Percentiles rank a stretch among this genome's conserved stretches.
Evolutionary conservation across 768 basidiomycete genomes (phyloP).

Genomic region (Psilocybe tampanensis): DNA sequence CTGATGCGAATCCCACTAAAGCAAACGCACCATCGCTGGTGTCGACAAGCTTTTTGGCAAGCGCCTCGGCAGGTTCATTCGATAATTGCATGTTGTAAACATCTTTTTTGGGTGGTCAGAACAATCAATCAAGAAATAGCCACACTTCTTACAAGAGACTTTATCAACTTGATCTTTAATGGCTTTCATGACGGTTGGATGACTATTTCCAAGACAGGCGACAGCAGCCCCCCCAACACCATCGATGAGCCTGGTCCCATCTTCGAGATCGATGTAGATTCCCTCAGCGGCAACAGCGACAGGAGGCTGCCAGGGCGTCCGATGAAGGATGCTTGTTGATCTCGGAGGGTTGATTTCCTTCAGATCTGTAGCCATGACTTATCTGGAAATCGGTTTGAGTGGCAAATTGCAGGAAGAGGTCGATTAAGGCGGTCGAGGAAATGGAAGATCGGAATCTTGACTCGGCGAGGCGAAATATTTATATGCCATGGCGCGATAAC

Average conservation of each 20-base stretch:
- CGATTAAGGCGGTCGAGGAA: background rate
- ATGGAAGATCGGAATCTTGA: background rate
- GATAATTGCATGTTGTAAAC: conserved; percentile 87
- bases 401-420: conserved; percentile 13
- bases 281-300: conserved; percentile 69
- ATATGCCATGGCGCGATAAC: conserved; percentile 9
- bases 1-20: conserved; percentile 70
- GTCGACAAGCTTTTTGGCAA: conserved; percentile 69
- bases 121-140: conserved; percentile 9
- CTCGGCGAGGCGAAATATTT: conserved; percentile 8
- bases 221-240: conserved; percentile 89
- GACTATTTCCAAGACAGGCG: conserved; percentile 71
- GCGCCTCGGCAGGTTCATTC: conserved; percentile 77
- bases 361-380: conserved; percentile 1
- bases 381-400: background rate
- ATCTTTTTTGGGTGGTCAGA: conserved; percentile 44
- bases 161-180: conserved; percentile 82
- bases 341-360: conserved; percentile 10
- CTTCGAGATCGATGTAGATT: conserved; percentile 70
- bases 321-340: conserved; percentile 51
- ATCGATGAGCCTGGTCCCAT: conserved; percentile 73
- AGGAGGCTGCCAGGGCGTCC: conserved; percentile 77
- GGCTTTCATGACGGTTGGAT: conserved; percentile 71
- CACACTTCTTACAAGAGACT: conserved; percentile 59
- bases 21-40: conserved; percentile 75